Percentiles rank a stretch among this genome's conserved stretches.
phyloP scores from a whole-genome alignment of 352 stramenopile species.

The Phytophthora sp. region DNA sequence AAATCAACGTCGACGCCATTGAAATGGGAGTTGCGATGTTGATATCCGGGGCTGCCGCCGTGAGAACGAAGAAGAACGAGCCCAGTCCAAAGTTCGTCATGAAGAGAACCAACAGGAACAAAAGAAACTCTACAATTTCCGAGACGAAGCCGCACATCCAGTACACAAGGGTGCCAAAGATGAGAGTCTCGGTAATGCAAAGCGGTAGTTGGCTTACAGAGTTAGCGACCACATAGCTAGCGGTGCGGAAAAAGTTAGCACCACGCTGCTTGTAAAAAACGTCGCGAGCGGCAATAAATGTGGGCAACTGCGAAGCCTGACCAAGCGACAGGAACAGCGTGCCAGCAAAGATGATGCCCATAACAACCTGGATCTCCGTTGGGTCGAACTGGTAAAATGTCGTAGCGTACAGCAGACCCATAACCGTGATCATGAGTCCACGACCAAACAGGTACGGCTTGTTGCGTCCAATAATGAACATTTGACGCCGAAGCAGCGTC shows the following conservation, averaged over 20 bases:
- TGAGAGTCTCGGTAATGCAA: conserved; percentile 54
- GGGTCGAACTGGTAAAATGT: conserved; percentile 38
- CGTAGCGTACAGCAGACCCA: conserved; percentile 51
- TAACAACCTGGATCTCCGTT: conserved; percentile 49
- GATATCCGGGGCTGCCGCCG: conserved; percentile 27
- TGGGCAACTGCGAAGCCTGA: conserved; percentile 21
- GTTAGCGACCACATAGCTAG: conserved; percentile 62
- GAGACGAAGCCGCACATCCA: conserved; percentile 71
- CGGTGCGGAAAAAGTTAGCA: conserved; percentile 43
- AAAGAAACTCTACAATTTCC: conserved; percentile 35
- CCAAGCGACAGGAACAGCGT: conserved; percentile 52
- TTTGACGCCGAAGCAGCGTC: conserved; percentile 56
- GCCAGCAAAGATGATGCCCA: conserved; percentile 84
- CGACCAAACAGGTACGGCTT: conserved; percentile 51
- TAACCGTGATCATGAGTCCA: conserved; percentile 49
- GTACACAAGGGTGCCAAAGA: conserved; percentile 79
- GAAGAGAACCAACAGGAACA: conserved; percentile 47
- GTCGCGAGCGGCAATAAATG: conserved; percentile 20
- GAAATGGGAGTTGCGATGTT: conserved; percentile 49
- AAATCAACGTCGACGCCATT: conserved; percentile 49
- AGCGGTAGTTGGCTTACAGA: conserved; percentile 41
- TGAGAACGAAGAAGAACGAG: conserved; percentile 45
- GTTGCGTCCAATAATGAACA: conserved; percentile 68
- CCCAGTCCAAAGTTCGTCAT: conserved; percentile 40
- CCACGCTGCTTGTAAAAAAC: conserved; percentile 28